These are phyloP conservation scores for Extremus antarcticus DNA, from an alignment of 495 filamentous ascomycete genomes.

Conservation along the genomic window DNA sequence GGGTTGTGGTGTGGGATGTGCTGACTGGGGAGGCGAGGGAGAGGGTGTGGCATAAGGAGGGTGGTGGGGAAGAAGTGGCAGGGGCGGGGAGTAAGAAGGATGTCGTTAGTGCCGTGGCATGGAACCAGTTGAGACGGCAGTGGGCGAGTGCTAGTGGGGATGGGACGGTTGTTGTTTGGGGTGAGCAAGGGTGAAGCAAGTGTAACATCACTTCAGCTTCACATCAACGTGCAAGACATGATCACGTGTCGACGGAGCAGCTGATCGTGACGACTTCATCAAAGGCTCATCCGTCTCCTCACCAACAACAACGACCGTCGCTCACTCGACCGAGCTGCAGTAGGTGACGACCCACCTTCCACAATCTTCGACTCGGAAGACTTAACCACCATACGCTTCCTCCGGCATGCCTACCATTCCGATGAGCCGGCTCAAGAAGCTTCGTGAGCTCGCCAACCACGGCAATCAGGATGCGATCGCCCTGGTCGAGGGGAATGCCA, in stretches of 20 bases:
- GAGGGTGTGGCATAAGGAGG: slow-evolving; percentile 22
- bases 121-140: slow-evolving; percentile 57
- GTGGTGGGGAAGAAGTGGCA: slow-evolving; percentile 32
- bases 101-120: slow-evolving; percentile 50
- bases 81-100: slow-evolving; percentile 47
- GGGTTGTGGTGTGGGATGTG: slow-evolving; percentile 85
- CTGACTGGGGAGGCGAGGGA: slow-evolving; percentile 56
- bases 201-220: neutral
- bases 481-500: neutral
- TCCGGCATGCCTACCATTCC: no score
- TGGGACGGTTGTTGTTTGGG: slow-evolving; percentile 34
- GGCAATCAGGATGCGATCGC: neutral
- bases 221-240: no score
- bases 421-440: no score
- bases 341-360: no score
- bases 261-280: no score
- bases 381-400: no score
- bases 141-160: slow-evolving; percentile 55
- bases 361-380: no score
- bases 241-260: no score
- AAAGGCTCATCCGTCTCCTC: no score
- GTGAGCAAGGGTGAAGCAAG: neutral
- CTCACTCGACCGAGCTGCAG: no score
- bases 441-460: neutral
- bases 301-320: no score